These are phyloP conservation scores for Prototheca stagnorum DNA, from an alignment of 163 green algal species.

Conservation along the genomic window DNA sequence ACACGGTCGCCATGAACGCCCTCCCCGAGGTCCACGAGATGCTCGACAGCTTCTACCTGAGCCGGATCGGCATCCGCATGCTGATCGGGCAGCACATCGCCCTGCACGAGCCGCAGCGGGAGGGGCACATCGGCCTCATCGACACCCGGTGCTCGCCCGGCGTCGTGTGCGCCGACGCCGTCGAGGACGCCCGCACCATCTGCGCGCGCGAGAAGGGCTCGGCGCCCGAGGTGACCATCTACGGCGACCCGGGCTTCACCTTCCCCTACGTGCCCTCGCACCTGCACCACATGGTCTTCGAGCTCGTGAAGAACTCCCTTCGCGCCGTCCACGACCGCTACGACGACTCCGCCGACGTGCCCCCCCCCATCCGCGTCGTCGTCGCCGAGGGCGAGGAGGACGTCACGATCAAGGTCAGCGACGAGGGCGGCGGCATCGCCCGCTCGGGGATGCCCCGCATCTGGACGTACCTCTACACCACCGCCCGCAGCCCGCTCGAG, in stretches of 20 bases:
- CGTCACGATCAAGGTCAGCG: constrained; percentile 90
- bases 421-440: constrained; percentile 93
- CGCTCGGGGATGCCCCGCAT: constrained; percentile 79
- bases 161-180: constrained; percentile 68
- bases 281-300: constrained; percentile 91
- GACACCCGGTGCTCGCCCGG: constrained; percentile 65
- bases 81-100: constrained; percentile 92
- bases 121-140: constrained; percentile 84
- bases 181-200: constrained; percentile 77
- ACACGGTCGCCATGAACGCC: constrained; percentile 36
- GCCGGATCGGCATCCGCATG: constrained; percentile 95
- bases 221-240: constrained; percentile 80
- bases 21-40: constrained; percentile 88
- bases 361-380: constrained; percentile 72
- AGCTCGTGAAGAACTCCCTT: constrained; percentile 85
- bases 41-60: constrained; percentile 94
- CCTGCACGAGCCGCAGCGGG: constrained; percentile 66
- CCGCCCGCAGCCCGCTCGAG: constrained; percentile 47
- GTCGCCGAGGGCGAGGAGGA: constrained; percentile 92
- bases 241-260: constrained; percentile 70
- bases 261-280: constrained; percentile 94
- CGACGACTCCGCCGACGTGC: constrained; percentile 50
- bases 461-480: constrained; percentile 98
- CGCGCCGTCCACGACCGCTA: constrained; percentile 75
- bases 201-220: constrained; percentile 84